Conservation (phyloP, 2,329 filamentous ascomycete genomes). For the Nigrospora sphaerica region DNA sequence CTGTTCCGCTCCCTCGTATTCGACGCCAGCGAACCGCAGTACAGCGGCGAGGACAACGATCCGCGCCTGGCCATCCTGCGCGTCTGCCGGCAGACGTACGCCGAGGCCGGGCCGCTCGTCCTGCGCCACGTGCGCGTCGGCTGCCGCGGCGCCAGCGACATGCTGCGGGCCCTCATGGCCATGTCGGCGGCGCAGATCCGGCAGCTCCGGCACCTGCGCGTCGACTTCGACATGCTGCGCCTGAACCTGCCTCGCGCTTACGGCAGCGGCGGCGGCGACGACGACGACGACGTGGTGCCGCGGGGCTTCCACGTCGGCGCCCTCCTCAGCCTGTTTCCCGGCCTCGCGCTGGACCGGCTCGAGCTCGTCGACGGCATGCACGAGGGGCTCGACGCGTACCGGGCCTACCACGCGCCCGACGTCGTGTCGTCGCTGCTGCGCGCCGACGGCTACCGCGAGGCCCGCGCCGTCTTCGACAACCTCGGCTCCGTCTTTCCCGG, state of each 20-base stretch:
- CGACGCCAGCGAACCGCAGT: background rate
- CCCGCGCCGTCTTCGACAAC: background rate
- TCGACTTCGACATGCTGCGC: background rate
- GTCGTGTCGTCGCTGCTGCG: background rate
- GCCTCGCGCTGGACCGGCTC: background rate
- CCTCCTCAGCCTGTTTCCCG: background rate
- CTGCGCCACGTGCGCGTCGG: background rate
- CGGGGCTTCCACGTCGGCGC: background rate
- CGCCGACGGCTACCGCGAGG: background rate
- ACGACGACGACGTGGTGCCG: too few relatives aligned
- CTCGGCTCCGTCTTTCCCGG: background rate
- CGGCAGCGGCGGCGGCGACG: too few relatives aligned
- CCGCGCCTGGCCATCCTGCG: background rate
- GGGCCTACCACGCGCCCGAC: background rate
- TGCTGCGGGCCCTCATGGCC: background rate
- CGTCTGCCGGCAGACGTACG: background rate
- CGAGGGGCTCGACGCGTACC: background rate
- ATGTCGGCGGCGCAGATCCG: background rate
- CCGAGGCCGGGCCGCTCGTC: background rate
- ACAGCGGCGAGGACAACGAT: background rate
- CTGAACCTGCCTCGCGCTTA: background rate
- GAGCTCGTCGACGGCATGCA: background rate
- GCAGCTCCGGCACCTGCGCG: background rate
- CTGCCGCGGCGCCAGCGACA: background rate
- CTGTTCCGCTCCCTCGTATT: background rate